Conservation (phyloP, 1,284 basidiomycete species). For the Apiotrichum porosum region DNA sequence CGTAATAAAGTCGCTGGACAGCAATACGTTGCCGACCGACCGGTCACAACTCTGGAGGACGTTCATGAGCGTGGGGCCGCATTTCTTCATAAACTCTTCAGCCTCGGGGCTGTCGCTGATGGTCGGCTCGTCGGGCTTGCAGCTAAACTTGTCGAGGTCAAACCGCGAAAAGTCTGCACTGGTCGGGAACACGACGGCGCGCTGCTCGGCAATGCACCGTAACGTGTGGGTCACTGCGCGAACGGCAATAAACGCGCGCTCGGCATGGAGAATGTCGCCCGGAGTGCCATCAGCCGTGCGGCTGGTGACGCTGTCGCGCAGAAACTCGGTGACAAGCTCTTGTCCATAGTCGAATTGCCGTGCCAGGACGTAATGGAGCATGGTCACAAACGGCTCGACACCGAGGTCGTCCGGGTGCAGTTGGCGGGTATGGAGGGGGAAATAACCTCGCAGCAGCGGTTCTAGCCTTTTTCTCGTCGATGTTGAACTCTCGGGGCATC, state of each 20-base stretch:
- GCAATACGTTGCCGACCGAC: constrained; percentile 66
- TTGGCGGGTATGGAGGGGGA: constrained; percentile 63
- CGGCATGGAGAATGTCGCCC: constrained; percentile 57
- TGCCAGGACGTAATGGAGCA: constrained; percentile 76
- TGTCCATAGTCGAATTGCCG: constrained; percentile 82
- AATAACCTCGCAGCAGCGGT: constrained; percentile 68
- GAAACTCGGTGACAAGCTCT: constrained; percentile 71
- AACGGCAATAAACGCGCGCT: constrained; percentile 69
- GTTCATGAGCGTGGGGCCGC: constrained; percentile 59
- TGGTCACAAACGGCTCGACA: constrained; percentile 69
- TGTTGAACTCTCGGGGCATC: constrained; percentile 78
- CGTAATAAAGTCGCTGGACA: constrained; percentile 79
- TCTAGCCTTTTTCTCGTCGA: constrained; percentile 76
- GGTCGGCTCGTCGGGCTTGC: constrained; percentile 55
- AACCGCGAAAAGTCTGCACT: constrained; percentile 63
- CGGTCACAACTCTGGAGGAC: constrained; percentile 65
- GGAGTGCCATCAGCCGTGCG: constrained; percentile 42
- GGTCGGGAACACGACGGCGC: constrained; percentile 69
- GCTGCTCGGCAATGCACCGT: constrained; percentile 66
- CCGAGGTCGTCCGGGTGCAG: constrained; percentile 70
- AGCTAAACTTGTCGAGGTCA: constrained; percentile 54
- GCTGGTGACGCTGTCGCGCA: constrained; percentile 60
- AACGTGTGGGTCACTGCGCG: constrained; percentile 74
- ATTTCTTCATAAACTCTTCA: constrained; percentile 67
- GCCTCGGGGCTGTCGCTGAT: constrained; percentile 53